These are phyloP conservation scores for Cercospora zeina DNA, from an alignment of 2,329 filamentous ascomycete genomes.

Conservation along the genomic window DNA sequence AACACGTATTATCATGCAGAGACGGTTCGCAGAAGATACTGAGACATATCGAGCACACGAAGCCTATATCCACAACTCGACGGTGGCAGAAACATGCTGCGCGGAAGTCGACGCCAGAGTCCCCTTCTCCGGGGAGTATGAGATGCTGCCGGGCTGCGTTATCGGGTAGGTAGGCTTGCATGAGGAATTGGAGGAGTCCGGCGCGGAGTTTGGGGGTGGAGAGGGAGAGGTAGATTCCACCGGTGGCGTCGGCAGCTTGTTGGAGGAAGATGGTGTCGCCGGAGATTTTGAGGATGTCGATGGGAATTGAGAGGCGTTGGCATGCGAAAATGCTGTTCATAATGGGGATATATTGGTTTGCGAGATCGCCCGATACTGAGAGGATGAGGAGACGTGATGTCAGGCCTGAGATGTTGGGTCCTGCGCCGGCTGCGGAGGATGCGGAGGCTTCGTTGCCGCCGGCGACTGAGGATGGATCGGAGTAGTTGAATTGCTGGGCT, in stretches of 20 bases:
- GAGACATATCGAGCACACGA: slow-evolving; percentile 93
- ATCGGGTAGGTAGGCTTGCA: slow-evolving; percentile 88
- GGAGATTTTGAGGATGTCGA: slow-evolving; percentile 85
- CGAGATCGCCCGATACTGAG: slow-evolving; percentile 83
- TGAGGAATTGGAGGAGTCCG: slow-evolving; percentile 85
- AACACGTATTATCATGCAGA: slow-evolving; percentile 65
- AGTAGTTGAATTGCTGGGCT: slow-evolving; percentile 58
- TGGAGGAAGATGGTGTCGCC: slow-evolving; percentile 90
- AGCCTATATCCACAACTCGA: slow-evolving; percentile 85
- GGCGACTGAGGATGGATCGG: slow-evolving; percentile 51
- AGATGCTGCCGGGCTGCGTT: slow-evolving; percentile 64
- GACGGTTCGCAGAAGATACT: slow-evolving; percentile 79
- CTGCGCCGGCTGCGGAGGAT: slow-evolving; percentile 40
- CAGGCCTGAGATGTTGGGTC: slow-evolving; percentile 51
- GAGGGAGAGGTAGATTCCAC: slow-evolving; percentile 66
- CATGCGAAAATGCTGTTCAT: slow-evolving; percentile 99
- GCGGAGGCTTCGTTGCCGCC: slow-evolving; percentile 56
- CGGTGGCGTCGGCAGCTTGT: slow-evolving; percentile 76
- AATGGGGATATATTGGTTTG: slow-evolving; percentile 90
- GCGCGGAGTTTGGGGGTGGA: slow-evolving; percentile 36
- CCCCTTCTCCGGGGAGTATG: slow-evolving; percentile 71
- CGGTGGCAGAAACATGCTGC: slow-evolving; percentile 98
- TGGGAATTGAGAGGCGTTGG: slow-evolving; percentile 80
- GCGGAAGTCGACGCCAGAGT: slow-evolving; percentile 82
- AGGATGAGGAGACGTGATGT: slow-evolving; percentile 84